phyloP scores from a whole-genome alignment of 108 stramenopile species.

The Pseudonitzschia multiseries region DNA sequence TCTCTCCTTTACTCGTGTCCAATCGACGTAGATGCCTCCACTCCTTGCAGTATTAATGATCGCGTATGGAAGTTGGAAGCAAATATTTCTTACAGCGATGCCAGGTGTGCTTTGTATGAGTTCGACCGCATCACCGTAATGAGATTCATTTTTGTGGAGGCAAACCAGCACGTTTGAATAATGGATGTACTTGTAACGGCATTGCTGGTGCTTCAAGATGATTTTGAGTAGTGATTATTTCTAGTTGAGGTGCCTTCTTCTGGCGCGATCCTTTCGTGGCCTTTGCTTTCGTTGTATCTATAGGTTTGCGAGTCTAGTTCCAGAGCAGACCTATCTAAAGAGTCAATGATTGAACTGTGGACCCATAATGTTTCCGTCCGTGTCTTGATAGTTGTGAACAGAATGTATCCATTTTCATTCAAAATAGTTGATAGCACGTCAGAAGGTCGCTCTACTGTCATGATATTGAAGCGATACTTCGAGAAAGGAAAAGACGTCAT shows the following conservation, averaged over 20 bases:
- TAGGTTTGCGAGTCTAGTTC: constrained; percentile 31
- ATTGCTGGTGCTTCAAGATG: too few species aligned
- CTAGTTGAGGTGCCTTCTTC: not conserved
- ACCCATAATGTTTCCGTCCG: constrained; percentile 24
- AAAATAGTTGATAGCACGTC: constrained; percentile 32
- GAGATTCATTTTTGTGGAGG: too few species aligned
- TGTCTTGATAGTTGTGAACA: constrained; percentile 19
- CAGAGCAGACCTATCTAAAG: constrained; percentile 19
- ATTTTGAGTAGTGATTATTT: not conserved
- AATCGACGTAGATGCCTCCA: too few species aligned
- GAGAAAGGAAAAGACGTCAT: constrained; percentile 57
- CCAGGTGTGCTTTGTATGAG: too few species aligned
- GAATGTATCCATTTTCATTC: constrained; percentile 18
- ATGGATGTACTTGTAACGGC: too few species aligned
- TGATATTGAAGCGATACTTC: constrained; percentile 42
- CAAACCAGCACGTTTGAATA: too few species aligned
- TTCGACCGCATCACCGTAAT: too few species aligned
- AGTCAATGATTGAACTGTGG: constrained; percentile 13
- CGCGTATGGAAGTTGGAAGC: too few species aligned
- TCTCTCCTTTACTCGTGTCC: too few species aligned
- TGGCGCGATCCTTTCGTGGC: constrained; percentile 16
- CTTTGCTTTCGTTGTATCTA: constrained; percentile 23
- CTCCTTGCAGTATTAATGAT: too few species aligned
- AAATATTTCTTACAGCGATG: too few species aligned
- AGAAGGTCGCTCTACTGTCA: constrained; percentile 60